These are phyloP conservation scores for Crithidia fasciculata DNA, from an alignment of 208 protist genomes.

Conservation along the genomic window DNA sequence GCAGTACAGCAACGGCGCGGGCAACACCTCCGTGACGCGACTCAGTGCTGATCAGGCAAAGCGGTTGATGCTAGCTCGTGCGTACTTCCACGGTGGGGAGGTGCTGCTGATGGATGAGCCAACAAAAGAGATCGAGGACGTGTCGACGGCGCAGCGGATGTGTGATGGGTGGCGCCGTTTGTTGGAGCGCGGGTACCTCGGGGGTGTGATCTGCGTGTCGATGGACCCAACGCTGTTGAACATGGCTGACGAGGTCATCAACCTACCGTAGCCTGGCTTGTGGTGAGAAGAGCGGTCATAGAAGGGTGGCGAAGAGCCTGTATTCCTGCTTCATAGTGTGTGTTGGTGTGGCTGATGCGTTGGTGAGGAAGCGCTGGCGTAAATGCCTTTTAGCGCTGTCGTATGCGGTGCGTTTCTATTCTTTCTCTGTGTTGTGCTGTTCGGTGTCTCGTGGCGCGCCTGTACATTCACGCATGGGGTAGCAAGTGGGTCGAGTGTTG, in stretches of 20 bases:
- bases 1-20: constrained; percentile 27
- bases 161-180: constrained; percentile 35
- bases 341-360: background rate
- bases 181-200: constrained; percentile 33
- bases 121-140: constrained; percentile 51
- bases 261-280: constrained; percentile 9
- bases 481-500: too few species aligned
- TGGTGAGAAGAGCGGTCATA: too few species aligned
- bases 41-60: constrained; percentile 67
- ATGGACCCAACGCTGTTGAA: constrained; percentile 36
- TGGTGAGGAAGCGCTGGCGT: too few species aligned
- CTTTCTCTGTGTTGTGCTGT: too few species aligned
- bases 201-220: constrained; percentile 43
- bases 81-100: constrained; percentile 58
- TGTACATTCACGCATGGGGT: too few species aligned
- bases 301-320: background rate
- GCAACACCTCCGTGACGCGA: constrained; percentile 28
- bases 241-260: constrained; percentile 41
- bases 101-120: constrained; percentile 82
- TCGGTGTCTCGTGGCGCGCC: too few species aligned
- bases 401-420: too few species aligned
- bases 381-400: too few species aligned
- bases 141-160: constrained; percentile 31
- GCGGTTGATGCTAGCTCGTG: constrained; percentile 74
- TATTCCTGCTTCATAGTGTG: constrained; percentile 2